Conservation (phyloP, 176 grass and related monocot genomes). For the Alloteropsis semialata region DNA sequence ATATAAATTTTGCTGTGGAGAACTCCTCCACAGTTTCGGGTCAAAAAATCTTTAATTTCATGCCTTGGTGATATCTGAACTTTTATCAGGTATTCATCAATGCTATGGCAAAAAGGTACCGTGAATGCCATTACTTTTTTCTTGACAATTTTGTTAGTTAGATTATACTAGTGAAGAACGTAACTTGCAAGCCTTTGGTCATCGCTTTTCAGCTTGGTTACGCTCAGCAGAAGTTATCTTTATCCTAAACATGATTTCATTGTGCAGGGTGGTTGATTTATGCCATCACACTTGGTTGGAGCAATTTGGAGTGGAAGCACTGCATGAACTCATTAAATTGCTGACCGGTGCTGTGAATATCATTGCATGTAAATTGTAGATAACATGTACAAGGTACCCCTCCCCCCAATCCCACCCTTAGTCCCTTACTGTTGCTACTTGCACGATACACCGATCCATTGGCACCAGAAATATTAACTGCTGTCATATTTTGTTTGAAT, state of each 20-base stretch:
- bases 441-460: not conserved
- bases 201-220: slow-evolving; percentile 16
- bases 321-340: not conserved
- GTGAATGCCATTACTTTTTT: not conserved
- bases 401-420: not conserved
- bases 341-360: not conserved
- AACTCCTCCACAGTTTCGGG: no score
- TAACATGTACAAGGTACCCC: slow-evolving; percentile 7
- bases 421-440: not conserved
- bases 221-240: not conserved
- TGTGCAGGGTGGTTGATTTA: slow-evolving; percentile 20
- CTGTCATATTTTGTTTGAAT: not conserved
- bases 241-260: not conserved
- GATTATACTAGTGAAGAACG: not conserved
- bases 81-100: slow-evolving; percentile 6
- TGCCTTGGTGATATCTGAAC: not conserved
- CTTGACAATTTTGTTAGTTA: not conserved
- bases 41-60: no score
- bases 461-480: not conserved
- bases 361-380: slow-evolving; percentile 18
- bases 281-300: not conserved
- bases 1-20: no score
- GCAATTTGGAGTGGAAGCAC: not conserved
- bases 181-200: not conserved
- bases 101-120: not conserved